Base-by-base conservation (phyloP, 2,329 filamentous ascomycete genomes). In the Lecanicillium sp. region DNA sequence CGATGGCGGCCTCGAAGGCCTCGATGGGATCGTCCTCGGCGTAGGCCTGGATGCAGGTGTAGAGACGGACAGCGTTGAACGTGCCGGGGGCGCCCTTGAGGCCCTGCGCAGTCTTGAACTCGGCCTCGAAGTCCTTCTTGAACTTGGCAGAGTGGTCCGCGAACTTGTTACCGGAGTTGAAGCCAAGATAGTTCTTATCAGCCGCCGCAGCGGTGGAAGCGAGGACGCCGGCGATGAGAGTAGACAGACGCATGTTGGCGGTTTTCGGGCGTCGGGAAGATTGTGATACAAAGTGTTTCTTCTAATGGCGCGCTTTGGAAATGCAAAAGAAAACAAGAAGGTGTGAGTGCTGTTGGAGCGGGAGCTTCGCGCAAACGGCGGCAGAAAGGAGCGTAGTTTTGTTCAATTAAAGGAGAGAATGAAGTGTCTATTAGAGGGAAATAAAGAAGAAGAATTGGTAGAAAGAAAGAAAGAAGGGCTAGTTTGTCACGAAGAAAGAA, bases 11-110 rank as follows among this genome's bases (percentile, higher is more conserved):
- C 64, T 87, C 84, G 64, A 90, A 77, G 30, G 88, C 88, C 67
- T 87, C 68, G 55, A 94, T 69, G 37, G 87, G 88, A 60, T 90
- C 83, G 50, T 76, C 73, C 66, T 85, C 73, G 54, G 81, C 67
- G 60, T 76, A 66, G 53, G 71, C 71, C 59, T 77, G 72, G 55
- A 81, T 76, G 66, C 76, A 79, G 56, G 81, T 84, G 69, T 85
- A 83, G 22, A 82, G 66, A 37, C 79, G 74, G 48, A 78, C 70
- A 42, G 72, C 64, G 51, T 69, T 74, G 65, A 79, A 79, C 47
- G 60, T 62, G 43, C 72, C 72, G 9, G 74, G 72, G 18, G 72
- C 61, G 41, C 60, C 60, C 43, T 55, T 50, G 29, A 69, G 62
- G 44, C 52, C 54, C 49, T 66, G 56, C 6, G 61, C 54, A 4